Percentiles rank a stretch among this genome's conserved stretches.
Evolutionary conservation across 768 basidiomycete genomes (phyloP).

Genomic region (Baorangia bicolor): DNA sequence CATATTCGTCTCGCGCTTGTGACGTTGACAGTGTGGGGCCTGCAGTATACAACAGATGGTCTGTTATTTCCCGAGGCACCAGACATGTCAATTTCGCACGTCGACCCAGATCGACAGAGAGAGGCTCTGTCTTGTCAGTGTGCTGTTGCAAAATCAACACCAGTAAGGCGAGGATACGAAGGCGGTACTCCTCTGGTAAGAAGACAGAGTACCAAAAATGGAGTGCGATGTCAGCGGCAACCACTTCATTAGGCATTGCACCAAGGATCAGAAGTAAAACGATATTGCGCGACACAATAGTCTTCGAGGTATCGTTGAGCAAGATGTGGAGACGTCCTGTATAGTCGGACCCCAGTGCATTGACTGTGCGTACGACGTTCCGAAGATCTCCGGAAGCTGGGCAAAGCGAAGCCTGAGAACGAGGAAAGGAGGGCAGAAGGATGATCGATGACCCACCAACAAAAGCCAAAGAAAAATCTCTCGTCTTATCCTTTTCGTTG

Average conservation of each 20-base stretch:
- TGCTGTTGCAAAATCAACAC: conserved; percentile 12
- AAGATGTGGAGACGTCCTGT: conserved; percentile 39
- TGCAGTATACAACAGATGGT: conserved; percentile 29
- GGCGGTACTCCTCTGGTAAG: conserved; percentile 34
- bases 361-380: conserved; percentile 42
- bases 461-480: conserved; percentile 25
- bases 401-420: neutral
- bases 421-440: no score
- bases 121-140: conserved; percentile 13
- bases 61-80: conserved; percentile 26
- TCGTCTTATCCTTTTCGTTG: conserved; percentile 18
- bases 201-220: conserved; percentile 49
- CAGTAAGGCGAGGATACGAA: conserved; percentile 20
- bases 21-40: conserved; percentile 20
- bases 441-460: conserved; percentile 9
- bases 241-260: conserved; percentile 25
- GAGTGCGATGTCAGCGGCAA: conserved; percentile 43
- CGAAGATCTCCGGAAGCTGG: conserved; percentile 48
- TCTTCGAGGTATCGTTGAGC: conserved; percentile 40
- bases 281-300: conserved; percentile 38
- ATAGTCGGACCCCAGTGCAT: conserved; percentile 40
- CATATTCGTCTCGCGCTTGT: conserved; percentile 30
- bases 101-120: conserved; percentile 10
- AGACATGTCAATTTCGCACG: conserved; percentile 21
- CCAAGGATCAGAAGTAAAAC: conserved; percentile 41